Conservation (phyloP, 257 asterid genomes). For the Prunella vulgaris region DNA sequence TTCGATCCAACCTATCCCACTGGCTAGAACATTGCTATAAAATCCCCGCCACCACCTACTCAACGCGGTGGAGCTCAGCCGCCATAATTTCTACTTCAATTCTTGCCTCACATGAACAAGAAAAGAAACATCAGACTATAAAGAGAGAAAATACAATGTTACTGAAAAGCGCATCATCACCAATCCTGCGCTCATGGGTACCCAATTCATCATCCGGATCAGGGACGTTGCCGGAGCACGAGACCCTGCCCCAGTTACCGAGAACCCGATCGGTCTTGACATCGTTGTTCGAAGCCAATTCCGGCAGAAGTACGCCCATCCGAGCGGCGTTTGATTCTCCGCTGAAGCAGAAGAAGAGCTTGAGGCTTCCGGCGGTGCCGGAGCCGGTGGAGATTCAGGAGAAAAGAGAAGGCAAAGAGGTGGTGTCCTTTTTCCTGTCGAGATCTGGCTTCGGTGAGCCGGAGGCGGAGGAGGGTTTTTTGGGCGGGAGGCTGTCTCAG, state of each 20-base stretch:
- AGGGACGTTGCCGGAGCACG: constrained; percentile 45
- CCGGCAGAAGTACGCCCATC: constrained; percentile 10
- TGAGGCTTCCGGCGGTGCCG: constrained; percentile 23
- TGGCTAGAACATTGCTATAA: neutral
- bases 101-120: neutral
- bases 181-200: constrained; percentile 51
- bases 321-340: constrained; percentile 29
- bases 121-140: neutral
- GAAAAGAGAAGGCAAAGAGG: constrained; percentile 26
- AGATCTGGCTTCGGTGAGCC: constrained; percentile 39
- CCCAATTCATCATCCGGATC: constrained; percentile 33
- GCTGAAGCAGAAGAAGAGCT: constrained; percentile 33
- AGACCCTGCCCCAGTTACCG: constrained; percentile 31
- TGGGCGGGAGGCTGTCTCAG: constrained; percentile 25
- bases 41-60: constrained; percentile 1
- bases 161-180: constrained; percentile 58
- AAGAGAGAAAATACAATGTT: constrained; percentile 27
- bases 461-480: constrained; percentile 16
- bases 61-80: constrained; percentile 18
- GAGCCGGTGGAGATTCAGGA: constrained; percentile 33
- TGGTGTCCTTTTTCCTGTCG: constrained; percentile 27
- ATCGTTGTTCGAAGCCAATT: constrained; percentile 29
- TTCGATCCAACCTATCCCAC: neutral
- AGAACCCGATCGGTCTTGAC: constrained; percentile 44
- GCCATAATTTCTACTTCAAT: neutral